Evolutionary conservation across 176 grass and related monocot genomes (phyloP).

Genomic region (Zizania latifolia): DNA sequence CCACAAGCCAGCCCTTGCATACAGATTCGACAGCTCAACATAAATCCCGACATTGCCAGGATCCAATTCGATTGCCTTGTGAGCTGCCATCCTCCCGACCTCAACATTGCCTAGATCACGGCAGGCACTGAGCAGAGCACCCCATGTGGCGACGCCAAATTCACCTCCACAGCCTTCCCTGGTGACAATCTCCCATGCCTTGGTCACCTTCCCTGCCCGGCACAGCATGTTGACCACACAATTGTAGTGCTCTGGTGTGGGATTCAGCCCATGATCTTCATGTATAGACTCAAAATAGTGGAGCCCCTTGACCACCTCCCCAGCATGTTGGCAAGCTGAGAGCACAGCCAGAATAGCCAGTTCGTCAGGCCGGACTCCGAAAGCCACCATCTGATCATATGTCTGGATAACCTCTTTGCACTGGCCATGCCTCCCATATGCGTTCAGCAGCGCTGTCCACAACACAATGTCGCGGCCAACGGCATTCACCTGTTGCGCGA

Average conservation of each 20-base stretch:
- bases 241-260: slow-evolving; percentile 44
- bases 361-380: slow-evolving; percentile 38
- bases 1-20: slow-evolving; percentile 56
- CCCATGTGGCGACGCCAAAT: slow-evolving; percentile 41
- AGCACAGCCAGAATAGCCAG: slow-evolving; percentile 50
- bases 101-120: slow-evolving; percentile 30
- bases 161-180: slow-evolving; percentile 7
- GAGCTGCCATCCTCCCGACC: slow-evolving; percentile 47
- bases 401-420: slow-evolving; percentile 43
- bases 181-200: slow-evolving; percentile 52
- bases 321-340: slow-evolving; percentile 54
- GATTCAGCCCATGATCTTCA: slow-evolving; percentile 25
- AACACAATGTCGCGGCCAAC: slow-evolving; percentile 39
- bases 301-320: slow-evolving; percentile 46
- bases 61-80: slow-evolving; percentile 56
- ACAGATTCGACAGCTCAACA: slow-evolving; percentile 58
- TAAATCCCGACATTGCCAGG: slow-evolving; percentile 47
- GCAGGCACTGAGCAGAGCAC: slow-evolving; percentile 52
- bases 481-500: neutral
- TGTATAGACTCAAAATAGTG: slow-evolving; percentile 39
- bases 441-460: slow-evolving; percentile 64
- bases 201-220: slow-evolving; percentile 39
- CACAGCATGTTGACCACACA: slow-evolving; percentile 62
- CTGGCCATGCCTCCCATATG: slow-evolving; percentile 45
- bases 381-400: slow-evolving; percentile 46